These are phyloP conservation scores for Fragilaria crotonensis DNA, from an alignment of 108 stramenopile genomes.

Conservation along the genomic window DNA sequence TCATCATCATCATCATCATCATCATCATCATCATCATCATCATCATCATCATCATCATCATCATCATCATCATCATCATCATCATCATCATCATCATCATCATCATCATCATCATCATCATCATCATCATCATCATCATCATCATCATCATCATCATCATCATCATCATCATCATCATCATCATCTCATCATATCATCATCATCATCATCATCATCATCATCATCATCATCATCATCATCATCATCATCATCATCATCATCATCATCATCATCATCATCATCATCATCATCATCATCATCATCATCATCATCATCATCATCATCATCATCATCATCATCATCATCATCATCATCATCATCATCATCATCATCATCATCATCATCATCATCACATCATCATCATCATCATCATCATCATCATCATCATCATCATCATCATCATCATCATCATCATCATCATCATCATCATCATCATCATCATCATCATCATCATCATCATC, in stretches of 20 bases:
- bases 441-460: slow-evolving; percentile 8
- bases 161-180: not conserved
- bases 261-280: slow-evolving; percentile 20
- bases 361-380: slow-evolving; percentile 15
- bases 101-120: slow-evolving; percentile 18
- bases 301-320: not conserved
- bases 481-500: slow-evolving; percentile 19
- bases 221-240: not conserved
- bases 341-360: slow-evolving; percentile 26
- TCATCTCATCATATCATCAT: not conserved
- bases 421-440: not conserved
- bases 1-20: slow-evolving; percentile 30
- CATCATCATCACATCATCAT: not conserved
- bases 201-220: slow-evolving; percentile 6
- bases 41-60: slow-evolving; percentile 64
- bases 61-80: slow-evolving; percentile 36
- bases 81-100: slow-evolving; percentile 3
- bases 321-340: slow-evolving; percentile 27
- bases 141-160: not conserved
- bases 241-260: slow-evolving; percentile 17
- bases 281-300: slow-evolving; percentile 14
- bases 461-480: slow-evolving; percentile 16
- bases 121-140: slow-evolving; percentile 10
- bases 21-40: slow-evolving; percentile 46
- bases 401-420: not conserved